Evolutionary conservation across 805 yeast species (phyloP).

Genomic region (Kuraishia capsulata): DNA sequence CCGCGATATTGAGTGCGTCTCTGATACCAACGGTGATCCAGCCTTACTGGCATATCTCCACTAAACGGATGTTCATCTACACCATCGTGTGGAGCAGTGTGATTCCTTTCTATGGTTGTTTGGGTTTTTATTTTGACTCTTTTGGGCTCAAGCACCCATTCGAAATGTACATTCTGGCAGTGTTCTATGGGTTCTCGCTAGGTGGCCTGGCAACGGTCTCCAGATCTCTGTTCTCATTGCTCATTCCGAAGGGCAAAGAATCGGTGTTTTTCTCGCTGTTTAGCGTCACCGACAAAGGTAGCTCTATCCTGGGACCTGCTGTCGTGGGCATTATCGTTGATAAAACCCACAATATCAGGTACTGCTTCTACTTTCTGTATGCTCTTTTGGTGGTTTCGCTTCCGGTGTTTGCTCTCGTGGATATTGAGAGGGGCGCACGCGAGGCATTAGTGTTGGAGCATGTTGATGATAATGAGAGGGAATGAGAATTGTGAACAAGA

Average conservation of each 20-base stretch:
- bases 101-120: constrained; percentile 64
- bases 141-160: constrained; percentile 54
- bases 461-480: constrained; percentile 1
- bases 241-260: constrained; percentile 70
- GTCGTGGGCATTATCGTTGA: constrained; percentile 68
- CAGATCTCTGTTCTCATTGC: constrained; percentile 55
- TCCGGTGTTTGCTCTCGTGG: constrained; percentile 44
- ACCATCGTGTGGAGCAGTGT: constrained; percentile 53
- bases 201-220: constrained; percentile 69
- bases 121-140: constrained; percentile 47
- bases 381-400: constrained; percentile 42
- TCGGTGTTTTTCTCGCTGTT: constrained; percentile 68
- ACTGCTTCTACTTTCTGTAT: constrained; percentile 59
- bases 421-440: constrained; percentile 50
- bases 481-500: no score
- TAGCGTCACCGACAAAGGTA: constrained; percentile 74
- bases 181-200: constrained; percentile 68
- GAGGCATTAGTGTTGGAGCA: constrained; percentile 2
- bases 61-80: constrained; percentile 39
- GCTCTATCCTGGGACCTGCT: constrained; percentile 66
- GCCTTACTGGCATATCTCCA: constrained; percentile 27
- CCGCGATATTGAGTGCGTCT: constrained; percentile 62
- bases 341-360: constrained; percentile 62
- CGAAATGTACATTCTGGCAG: constrained; percentile 62
- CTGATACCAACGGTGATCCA: constrained; percentile 37